A percentile compares a stretch with the other conserved stretches of the same genome.
Conservation (phyloP, 495 filamentous ascomycete genomes). For the Astrothelium macrocarpum region DNA sequence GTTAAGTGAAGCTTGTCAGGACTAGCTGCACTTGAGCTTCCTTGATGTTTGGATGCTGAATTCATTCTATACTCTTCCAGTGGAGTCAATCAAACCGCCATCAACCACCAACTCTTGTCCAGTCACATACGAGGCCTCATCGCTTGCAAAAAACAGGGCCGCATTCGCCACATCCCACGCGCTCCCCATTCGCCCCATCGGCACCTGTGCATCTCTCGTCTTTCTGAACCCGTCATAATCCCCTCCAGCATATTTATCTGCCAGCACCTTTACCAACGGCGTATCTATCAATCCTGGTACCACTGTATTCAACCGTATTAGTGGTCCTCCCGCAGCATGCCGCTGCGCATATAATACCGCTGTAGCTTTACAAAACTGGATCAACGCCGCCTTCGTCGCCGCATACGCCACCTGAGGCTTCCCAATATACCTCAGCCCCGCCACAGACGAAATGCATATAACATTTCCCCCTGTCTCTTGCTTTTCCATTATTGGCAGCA, state of each 20-base stretch:
- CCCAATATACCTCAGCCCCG: constrained; percentile 43
- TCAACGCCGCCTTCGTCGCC: constrained; percentile 29
- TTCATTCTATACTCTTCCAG: constrained; percentile 1
- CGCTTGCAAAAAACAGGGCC: constrained; percentile 41
- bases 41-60: background rate
- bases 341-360: constrained; percentile 40
- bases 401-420: constrained; percentile 45
- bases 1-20: too few relatives aligned
- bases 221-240: constrained; percentile 15
- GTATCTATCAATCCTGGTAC: constrained; percentile 44
- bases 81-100: constrained; percentile 29
- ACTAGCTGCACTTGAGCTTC: too few relatives aligned
- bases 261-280: constrained; percentile 36
- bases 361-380: constrained; percentile 39
- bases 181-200: constrained; percentile 36
- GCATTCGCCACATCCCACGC: constrained; percentile 46
- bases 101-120: constrained; percentile 47
- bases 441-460: constrained; percentile 39
- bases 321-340: constrained; percentile 16
- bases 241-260: constrained; percentile 32
- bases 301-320: constrained; percentile 44
- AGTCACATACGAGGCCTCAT: constrained; percentile 44
- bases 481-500: constrained; percentile 43
- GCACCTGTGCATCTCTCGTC: constrained; percentile 26
- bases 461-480: constrained; percentile 31